Percentiles rank a stretch among this genome's conserved stretches.
Evolutionary conservation across 2,329 filamentous ascomycete genomes (phyloP).

Genomic region (Camptophora hylomeconis): DNA sequence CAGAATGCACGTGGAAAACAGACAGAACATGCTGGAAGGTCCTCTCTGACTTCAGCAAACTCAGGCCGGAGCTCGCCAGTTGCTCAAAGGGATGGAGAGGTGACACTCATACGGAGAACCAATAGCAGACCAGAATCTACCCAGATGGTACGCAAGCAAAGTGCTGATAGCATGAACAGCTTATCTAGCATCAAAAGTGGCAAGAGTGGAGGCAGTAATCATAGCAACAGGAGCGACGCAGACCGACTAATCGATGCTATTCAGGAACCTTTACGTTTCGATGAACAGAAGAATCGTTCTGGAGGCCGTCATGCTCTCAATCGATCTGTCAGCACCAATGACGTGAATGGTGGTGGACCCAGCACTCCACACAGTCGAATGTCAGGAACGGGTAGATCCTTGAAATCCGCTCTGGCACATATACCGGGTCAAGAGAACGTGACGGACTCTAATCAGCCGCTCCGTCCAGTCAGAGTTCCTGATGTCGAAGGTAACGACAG

Average conservation of each 20-base stretch:
- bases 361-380: too few species aligned
- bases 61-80: conserved; percentile 10
- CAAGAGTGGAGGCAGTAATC: conserved; percentile 15
- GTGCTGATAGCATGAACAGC: conserved; percentile 23
- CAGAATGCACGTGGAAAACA: conserved; percentile 5
- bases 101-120: conserved; percentile 23
- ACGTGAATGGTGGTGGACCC: too few species aligned
- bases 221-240: conserved; percentile 23
- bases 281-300: too few species aligned
- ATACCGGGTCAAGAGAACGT: conserved; percentile 20
- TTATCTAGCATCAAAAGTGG: conserved; percentile 14
- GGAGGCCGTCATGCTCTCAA: too few species aligned
- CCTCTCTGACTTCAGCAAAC: neutral
- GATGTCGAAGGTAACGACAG: conserved; percentile 12
- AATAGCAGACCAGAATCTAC: conserved; percentile 15
- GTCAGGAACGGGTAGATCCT: too few species aligned
- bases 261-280: conserved; percentile 23
- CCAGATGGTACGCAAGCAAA: conserved; percentile 18
- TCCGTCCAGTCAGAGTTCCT: conserved; percentile 21
- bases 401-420: conserved; percentile 12
- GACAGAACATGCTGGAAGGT: neutral
- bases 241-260: conserved; percentile 31
- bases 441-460: conserved; percentile 23
- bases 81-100: conserved; percentile 22
- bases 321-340: too few species aligned